Evolutionary conservation across 2,329 filamentous ascomycete genomes (phyloP).

Genomic region (Trichoderma citrinoviride): DNA sequence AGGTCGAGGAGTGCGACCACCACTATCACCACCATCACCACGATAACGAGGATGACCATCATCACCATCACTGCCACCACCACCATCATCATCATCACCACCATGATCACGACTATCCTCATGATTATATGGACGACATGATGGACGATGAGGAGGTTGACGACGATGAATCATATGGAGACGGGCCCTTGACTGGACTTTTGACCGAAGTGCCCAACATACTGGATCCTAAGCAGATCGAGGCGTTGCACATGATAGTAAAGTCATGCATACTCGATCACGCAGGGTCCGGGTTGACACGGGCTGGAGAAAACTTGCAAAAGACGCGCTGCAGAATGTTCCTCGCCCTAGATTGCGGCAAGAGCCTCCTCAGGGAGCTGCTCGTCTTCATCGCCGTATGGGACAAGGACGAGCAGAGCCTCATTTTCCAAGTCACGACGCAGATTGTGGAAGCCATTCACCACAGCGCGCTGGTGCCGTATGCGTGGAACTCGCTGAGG

Average conservation of each 20-base stretch:
- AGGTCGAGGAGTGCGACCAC: slow-evolving; percentile 47
- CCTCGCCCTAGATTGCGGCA: slow-evolving; percentile 83
- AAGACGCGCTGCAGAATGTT: slow-evolving; percentile 87
- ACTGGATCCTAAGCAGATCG: slow-evolving; percentile 89
- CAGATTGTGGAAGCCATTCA: slow-evolving; percentile 94
- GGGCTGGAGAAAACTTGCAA: slow-evolving; percentile 77
- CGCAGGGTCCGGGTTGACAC: slow-evolving; percentile 66
- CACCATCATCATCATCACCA: slow-evolving; percentile 36
- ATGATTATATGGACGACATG: slow-evolving; percentile 53
- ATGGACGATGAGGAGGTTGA: slow-evolving; percentile 67
- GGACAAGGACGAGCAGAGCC: slow-evolving; percentile 89
- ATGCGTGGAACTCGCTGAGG: slow-evolving; percentile 85
- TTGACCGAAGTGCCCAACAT: slow-evolving; percentile 94
- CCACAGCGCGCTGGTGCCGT: slow-evolving; percentile 83
- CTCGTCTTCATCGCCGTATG: slow-evolving; percentile 96
- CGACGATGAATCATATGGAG: slow-evolving; percentile 75
- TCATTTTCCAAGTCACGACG: slow-evolving; percentile 95
- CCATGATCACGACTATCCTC: slow-evolving; percentile 39
- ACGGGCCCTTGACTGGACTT: slow-evolving; percentile 76
- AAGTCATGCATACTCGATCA: slow-evolving; percentile 90
- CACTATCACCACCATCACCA: slow-evolving; percentile 42
- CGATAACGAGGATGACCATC: slow-evolving; percentile 30
- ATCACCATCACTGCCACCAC: slow-evolving; percentile 31
- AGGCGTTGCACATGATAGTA: slow-evolving; percentile 94
- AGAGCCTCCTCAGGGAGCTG: slow-evolving; percentile 84